Evolutionary conservation across 2,329 filamentous ascomycete species (phyloP).

Genomic region (Fusarium longipes): DNA sequence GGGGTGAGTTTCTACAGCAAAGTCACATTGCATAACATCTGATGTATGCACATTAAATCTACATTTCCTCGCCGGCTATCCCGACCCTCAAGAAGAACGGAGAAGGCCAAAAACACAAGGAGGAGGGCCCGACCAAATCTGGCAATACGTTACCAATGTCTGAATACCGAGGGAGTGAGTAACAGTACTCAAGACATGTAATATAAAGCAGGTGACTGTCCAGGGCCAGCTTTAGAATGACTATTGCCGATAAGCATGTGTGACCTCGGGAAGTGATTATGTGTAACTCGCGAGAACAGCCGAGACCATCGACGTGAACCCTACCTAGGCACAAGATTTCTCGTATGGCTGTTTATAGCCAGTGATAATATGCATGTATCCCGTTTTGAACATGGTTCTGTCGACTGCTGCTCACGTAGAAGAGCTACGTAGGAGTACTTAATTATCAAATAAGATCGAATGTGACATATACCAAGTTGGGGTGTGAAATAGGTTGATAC

Average conservation of each 20-base stretch:
- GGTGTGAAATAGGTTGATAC: background rate
- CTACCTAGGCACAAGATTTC: background rate
- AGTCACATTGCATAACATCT: background rate
- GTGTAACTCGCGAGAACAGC: background rate
- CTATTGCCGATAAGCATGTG: background rate
- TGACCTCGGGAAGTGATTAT: conserved; percentile 7
- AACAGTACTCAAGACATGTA: background rate
- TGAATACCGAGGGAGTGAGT: background rate
- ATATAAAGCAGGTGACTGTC: background rate
- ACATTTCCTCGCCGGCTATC: background rate
- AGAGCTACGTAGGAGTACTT: background rate
- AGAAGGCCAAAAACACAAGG: background rate
- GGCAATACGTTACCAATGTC: conserved; percentile 21
- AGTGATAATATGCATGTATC: background rate
- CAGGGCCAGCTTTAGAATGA: conserved; percentile 17
- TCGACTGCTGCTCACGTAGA: background rate
- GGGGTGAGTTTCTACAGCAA: background rate
- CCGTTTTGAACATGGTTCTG: background rate
- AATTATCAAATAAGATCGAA: background rate
- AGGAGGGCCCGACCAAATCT: conserved; percentile 13
- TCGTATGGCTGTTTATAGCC: background rate
- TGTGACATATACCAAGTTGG: background rate
- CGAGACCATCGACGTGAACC: background rate
- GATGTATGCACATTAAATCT: background rate
- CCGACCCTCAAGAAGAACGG: background rate